phyloP scores from a whole-genome alignment of 2,329 filamentous ascomycete species.

The Pseudocercospora fuligena region DNA sequence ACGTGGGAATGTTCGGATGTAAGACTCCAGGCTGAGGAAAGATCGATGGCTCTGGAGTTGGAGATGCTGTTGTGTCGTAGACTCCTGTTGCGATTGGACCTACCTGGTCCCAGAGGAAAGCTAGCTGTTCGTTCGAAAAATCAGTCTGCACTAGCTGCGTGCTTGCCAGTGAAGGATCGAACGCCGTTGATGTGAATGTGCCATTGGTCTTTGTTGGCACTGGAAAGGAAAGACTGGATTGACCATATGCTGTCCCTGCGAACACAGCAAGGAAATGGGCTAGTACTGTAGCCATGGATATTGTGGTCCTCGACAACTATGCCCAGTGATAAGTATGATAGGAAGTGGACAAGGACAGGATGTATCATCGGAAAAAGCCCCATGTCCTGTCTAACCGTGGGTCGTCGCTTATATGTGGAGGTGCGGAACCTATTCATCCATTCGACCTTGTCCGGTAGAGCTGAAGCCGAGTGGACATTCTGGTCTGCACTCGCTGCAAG shows the following conservation, averaged over 20 bases:
- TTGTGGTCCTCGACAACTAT: neutral
- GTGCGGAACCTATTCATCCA: neutral
- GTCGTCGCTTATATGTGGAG: neutral
- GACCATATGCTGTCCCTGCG: neutral
- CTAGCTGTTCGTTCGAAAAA: conserved; percentile 54
- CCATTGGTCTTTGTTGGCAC: conserved; percentile 14
- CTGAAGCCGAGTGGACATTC: neutral
- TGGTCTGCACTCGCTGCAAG: neutral
- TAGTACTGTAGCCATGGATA: neutral
- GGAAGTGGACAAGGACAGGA: neutral
- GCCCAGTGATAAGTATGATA: neutral
- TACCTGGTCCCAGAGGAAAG: conserved; percentile 42
- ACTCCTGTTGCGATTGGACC: conserved; percentile 33
- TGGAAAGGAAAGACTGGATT: conserved; percentile 9
- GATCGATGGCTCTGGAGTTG: conserved; percentile 41
- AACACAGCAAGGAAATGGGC: neutral
- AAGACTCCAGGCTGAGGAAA: conserved; percentile 43
- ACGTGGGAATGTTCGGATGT: conserved; percentile 50
- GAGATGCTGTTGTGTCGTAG: conserved; percentile 36
- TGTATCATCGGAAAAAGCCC: neutral
- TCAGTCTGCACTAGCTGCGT: conserved; percentile 50
- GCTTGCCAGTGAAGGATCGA: conserved; percentile 50
- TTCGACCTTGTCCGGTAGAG: neutral
- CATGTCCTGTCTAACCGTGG: neutral
- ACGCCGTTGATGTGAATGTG: conserved; percentile 38